Percentiles rank a stretch among this genome's conserved stretches.
These are phyloP conservation scores for Irpex sp. DNA, from an alignment of 1,284 basidiomycete genomes.

Conservation along the genomic window DNA sequence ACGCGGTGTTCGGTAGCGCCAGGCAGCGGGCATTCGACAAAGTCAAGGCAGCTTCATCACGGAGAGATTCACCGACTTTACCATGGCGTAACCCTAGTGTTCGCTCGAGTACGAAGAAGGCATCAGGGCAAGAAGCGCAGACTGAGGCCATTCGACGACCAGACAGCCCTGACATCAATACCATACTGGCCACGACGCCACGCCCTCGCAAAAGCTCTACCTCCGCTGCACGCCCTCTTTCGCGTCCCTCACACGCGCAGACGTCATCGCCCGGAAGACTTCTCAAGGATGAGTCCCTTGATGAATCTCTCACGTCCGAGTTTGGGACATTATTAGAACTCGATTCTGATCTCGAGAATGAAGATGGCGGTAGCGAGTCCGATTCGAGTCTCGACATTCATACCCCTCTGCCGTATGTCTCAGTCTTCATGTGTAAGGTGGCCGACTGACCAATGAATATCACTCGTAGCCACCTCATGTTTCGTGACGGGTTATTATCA, in stretches of 20 bases:
- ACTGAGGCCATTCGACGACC: constrained; percentile 13
- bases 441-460: neutral
- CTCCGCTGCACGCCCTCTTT: constrained; percentile 16
- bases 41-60: constrained; percentile 4
- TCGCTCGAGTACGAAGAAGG: constrained; percentile 2
- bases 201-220: constrained; percentile 34
- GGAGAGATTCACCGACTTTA: constrained; percentile 12
- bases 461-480: constrained; percentile 58
- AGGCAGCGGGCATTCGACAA: constrained; percentile 9
- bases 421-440: neutral
- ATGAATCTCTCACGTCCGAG: constrained; percentile 13
- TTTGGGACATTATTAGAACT: constrained; percentile 20
- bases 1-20: constrained; percentile 12
- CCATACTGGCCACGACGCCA: constrained; percentile 44
- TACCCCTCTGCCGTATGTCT: constrained; percentile 72
- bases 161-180: constrained; percentile 44
- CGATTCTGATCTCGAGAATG: constrained; percentile 26
- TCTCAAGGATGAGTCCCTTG: constrained; percentile 16
- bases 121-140: neutral
- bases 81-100: constrained; percentile 6
- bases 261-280: neutral
- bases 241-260: neutral
- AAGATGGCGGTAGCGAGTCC: constrained; percentile 40
- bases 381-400: constrained; percentile 76
- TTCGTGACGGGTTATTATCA: constrained; percentile 71